phyloP scores from a whole-genome alignment of 192 early-diverging fungal species.

The Dissophora globulifera region DNA sequence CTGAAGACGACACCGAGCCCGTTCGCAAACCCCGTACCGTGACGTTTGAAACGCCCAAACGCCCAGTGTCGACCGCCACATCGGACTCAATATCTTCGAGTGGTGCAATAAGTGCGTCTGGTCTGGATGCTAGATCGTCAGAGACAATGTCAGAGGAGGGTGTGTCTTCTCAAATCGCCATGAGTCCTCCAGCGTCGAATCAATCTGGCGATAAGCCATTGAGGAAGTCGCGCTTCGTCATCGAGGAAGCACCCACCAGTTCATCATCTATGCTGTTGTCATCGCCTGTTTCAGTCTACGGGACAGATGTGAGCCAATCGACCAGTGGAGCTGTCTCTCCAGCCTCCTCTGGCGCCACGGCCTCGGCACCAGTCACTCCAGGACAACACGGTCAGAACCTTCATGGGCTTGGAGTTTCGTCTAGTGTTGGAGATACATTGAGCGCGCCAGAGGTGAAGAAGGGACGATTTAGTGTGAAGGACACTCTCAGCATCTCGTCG shows the following conservation, averaged over 20 bases:
- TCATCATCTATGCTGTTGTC: neutral
- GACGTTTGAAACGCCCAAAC: slow-evolving; percentile 19
- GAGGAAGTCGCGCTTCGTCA: slow-evolving; percentile 60
- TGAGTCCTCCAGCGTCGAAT: slow-evolving; percentile 8
- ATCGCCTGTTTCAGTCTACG: slow-evolving; percentile 22
- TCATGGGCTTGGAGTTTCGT: slow-evolving; percentile 34
- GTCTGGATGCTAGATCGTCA: slow-evolving; percentile 2
- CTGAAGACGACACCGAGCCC: slow-evolving; percentile 29
- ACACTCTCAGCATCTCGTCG: slow-evolving; percentile 38
- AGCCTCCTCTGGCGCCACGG: neutral
- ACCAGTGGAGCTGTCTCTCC: slow-evolving; percentile 19
- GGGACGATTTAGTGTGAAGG: slow-evolving; percentile 79
- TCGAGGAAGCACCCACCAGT: slow-evolving; percentile 35
- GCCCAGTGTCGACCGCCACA: slow-evolving; percentile 19
- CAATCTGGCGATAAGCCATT: slow-evolving; percentile 27
- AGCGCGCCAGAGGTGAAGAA: slow-evolving; percentile 66
- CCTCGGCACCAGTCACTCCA: slow-evolving; percentile 5
- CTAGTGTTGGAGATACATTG: slow-evolving; percentile 1
- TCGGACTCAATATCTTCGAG: slow-evolving; percentile 21
- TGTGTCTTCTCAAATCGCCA: neutral
- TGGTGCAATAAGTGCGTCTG: neutral
- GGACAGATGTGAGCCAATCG: slow-evolving; percentile 11
- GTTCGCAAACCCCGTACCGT: slow-evolving; percentile 31
- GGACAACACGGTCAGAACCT: slow-evolving; percentile 20
- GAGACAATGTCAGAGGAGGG: slow-evolving; percentile 18